Base-by-base conservation (phyloP, 352 stramenopile species). In the Phytophthora citrophthora region DNA sequence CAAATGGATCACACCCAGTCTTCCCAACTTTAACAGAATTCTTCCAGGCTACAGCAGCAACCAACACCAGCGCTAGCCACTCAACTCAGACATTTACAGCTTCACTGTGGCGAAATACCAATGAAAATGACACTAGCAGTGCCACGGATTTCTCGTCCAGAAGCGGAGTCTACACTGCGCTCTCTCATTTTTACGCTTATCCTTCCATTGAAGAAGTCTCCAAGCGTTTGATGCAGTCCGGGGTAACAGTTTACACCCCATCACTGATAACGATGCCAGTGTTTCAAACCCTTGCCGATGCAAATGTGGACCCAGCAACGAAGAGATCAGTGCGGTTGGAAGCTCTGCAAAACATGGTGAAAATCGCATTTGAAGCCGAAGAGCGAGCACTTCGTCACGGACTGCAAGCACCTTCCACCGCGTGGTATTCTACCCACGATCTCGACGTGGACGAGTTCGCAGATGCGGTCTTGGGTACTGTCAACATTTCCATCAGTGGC, bases 211-310 rank as follows among this genome's bases (percentile, higher is more conserved):
- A 62, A 18, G 26, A 5, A 7, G 44, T 29, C 47, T 38, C 15
- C 15, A 47, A 59, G 15, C 36, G 77, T 47, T 38, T 79, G 7
- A 57, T 78, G 8, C 74, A 76, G 16, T 92, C 83, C 11, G 67
- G 79, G 23, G 77, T 92, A 23, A 92, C 83, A 0, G 76, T 92
- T 51, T 90, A 81, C 52, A 89, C 83, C 1, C 83, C 83, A 0
- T 54, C 66, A 10, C 50, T 92, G 34, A 29, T 39, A 41, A 58
- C 53, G 2, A 12, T 75, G 11, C 32, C 44, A 5, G 41, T 84
- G 36, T 75, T 83, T 16, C 12, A 57, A 16, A 47, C 38, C 5
- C 55, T 84, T 36, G 62, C 61, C 23, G 24, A 64, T 24, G 45
- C 36, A n/a, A 69, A 44, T 2, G 11, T 65, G 4, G 10, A 36